A percentile compares a stretch with the other conserved stretches of the same genome.
Evolutionary conservation across 129 eudicot species (phyloP).

Genomic region (Tagetes erecta): DNA sequence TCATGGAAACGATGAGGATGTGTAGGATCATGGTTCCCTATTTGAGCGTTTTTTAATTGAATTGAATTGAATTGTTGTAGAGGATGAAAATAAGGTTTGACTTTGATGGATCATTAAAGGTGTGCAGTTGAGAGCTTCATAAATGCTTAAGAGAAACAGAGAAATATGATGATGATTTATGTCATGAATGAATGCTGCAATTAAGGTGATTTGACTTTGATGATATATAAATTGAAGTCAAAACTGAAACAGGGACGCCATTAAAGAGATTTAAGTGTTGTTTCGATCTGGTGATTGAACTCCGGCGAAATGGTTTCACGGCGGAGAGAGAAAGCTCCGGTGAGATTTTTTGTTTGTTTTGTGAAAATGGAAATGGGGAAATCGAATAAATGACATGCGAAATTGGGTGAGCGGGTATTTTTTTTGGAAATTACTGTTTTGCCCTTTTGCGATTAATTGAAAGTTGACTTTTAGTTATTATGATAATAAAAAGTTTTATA

Average conservation of each 20-base stretch:
- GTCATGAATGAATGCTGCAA: background rate
- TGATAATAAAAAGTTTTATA: background rate
- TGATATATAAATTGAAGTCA: constrained; percentile 1
- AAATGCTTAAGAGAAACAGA: constrained; percentile 26
- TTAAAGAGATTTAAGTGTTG: background rate
- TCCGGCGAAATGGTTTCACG: constrained; percentile 6
- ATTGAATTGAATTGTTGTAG: constrained; percentile 1
- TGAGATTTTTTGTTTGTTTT: background rate
- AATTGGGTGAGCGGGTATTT: constrained; percentile 13
- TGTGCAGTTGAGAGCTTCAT: constrained; percentile 22
- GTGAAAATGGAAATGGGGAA: constrained; percentile 6
- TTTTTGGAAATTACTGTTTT: constrained; percentile 14
- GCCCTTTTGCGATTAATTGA: constrained; percentile 14
- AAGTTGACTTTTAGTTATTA: background rate
- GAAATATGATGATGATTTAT: constrained; percentile 26
- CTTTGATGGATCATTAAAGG: constrained; percentile 30
- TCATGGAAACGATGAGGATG: constrained; percentile 10
- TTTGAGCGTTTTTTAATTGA: too few species aligned
- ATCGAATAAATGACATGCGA: constrained; percentile 22
- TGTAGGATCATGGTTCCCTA: constrained; percentile 1
- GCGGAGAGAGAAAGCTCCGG: constrained; percentile 26
- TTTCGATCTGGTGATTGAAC: background rate
- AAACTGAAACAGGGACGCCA: constrained; percentile 14
- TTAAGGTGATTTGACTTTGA: constrained; percentile 16
- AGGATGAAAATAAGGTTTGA: constrained; percentile 32